A percentile compares a stretch with the other conserved stretches of the same genome.
These are phyloP conservation scores for Hansenula lynferdii DNA, from an alignment of 1,139 yeast species.

Conservation along the genomic window DNA sequence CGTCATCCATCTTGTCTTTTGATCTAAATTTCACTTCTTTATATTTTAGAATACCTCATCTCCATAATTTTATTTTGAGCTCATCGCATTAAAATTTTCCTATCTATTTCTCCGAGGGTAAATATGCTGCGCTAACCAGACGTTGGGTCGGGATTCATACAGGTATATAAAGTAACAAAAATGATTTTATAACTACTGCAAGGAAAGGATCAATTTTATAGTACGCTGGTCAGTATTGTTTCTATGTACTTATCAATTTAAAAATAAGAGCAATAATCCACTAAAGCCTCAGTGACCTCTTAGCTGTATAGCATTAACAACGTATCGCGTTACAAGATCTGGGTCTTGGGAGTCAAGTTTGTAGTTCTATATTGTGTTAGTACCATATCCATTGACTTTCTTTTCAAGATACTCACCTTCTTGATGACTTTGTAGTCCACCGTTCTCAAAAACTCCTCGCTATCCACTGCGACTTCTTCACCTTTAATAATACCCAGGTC, in stretches of 20 bases:
- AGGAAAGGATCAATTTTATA: too few species aligned
- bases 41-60: neutral
- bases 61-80: neutral
- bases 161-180: too few species aligned
- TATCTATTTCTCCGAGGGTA: too few species aligned
- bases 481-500: conserved; percentile 28
- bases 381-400: too few species aligned
- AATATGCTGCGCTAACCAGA: too few species aligned
- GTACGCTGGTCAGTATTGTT: too few species aligned
- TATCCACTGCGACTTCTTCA: conserved; percentile 26
- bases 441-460: conserved; percentile 25
- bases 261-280: neutral
- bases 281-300: conserved; percentile 25
- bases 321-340: conserved; percentile 21
- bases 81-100: conserved; percentile 6
- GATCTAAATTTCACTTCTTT: neutral
- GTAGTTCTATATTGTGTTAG: conserved; percentile 7
- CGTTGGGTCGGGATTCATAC: neutral
- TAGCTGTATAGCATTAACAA: conserved; percentile 30
- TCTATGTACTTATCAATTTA: neutral
- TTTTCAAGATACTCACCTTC: conserved; percentile 13
- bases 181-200: too few species aligned
- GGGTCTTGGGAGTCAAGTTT: conserved; percentile 13
- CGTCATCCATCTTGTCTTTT: conserved; percentile 39
- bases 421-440: conserved; percentile 32